Evolutionary conservation across 495 filamentous ascomycete genomes (phyloP), one percentile per base, ranked within the genome.

Genomic region (Aspergillus kassunensis): DNA sequence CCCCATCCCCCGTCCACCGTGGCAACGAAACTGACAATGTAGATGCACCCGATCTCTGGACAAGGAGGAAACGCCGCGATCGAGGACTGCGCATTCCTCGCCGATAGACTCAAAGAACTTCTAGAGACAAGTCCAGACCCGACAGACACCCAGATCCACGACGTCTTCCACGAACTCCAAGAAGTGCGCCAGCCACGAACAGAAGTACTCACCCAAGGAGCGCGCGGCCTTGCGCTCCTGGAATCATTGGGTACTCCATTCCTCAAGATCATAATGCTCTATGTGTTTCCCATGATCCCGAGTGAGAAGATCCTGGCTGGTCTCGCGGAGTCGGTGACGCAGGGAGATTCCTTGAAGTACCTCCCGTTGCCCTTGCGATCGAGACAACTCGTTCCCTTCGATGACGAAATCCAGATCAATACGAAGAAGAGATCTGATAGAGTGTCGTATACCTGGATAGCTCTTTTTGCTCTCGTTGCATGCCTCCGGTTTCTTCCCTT

Each of bases 21-120:
- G 29, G 10, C n/a, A 30, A n/a, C 25, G 19, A 34, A 4, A 12
- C 44, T 39, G 25, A 49, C 23, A 4, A n/a, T 19, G 11, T 43
- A 53, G 58, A 42, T 49, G 23, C 35, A 60, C 34, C 58, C 62
- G 19, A 20, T 65, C 9, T 65, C 49, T 36, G 72, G 69, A 5
- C 65, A 67, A 33, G 72, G 71, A 2, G 72, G 67, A 5, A 73
- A 74, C 35, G 54, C 53, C 24, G 71, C 66, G 7, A 71, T 77
- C 16, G 66, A 72, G 46, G 64, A 57, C 13, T 65, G 64, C 6
- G 66, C 69, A 1, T 59, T 56, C 16, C 58, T 77, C 2, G 58
- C 64, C 2, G 68, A 74, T 41, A 41, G 54, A 16, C 51, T 64
- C 0, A 57, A 59, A 23, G 29, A 41, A 6, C 23, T 59, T 3